Evolutionary conservation across 352 stramenopile genomes (phyloP).

Genomic region (Phytopythium helicoides): DNA sequence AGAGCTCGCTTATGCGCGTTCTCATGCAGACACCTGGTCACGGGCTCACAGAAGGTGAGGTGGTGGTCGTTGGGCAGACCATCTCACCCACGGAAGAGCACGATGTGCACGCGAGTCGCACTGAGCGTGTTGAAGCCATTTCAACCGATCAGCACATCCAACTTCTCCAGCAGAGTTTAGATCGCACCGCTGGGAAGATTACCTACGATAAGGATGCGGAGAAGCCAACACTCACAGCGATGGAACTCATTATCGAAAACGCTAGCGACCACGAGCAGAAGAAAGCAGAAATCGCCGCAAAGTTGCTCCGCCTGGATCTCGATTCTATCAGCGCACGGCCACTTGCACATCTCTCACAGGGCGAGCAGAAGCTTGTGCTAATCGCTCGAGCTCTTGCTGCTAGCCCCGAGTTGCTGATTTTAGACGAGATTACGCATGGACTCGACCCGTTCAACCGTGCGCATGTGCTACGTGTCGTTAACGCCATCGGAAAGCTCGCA

Average conservation of each 20-base stretch:
- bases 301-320: slow-evolving; percentile 31
- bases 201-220: background rate
- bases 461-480: slow-evolving; percentile 71
- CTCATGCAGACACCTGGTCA: slow-evolving; percentile 60
- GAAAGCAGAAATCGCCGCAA: slow-evolving; percentile 27
- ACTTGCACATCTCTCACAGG: slow-evolving; percentile 85
- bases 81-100: slow-evolving; percentile 8
- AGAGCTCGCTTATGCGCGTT: slow-evolving; percentile 75
- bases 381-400: slow-evolving; percentile 79
- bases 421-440: slow-evolving; percentile 92
- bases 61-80: slow-evolving; percentile 31
- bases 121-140: slow-evolving; percentile 60
- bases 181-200: background rate
- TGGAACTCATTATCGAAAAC: slow-evolving; percentile 43
- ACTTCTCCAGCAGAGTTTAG: slow-evolving; percentile 46
- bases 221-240: slow-evolving; percentile 10
- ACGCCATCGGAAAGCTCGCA: slow-evolving; percentile 64
- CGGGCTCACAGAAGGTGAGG: slow-evolving; percentile 38
- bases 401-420: slow-evolving; percentile 75
- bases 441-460: slow-evolving; percentile 85
- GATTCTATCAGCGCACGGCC: slow-evolving; percentile 26
- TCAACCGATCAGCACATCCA: slow-evolving; percentile 91
- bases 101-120: slow-evolving; percentile 4
- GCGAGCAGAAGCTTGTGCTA: slow-evolving; percentile 91
- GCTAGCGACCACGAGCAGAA: slow-evolving; percentile 23